These are phyloP conservation scores for Ustilago lituana DNA, from an alignment of 1,284 basidiomycete species.

Conservation along the genomic window DNA sequence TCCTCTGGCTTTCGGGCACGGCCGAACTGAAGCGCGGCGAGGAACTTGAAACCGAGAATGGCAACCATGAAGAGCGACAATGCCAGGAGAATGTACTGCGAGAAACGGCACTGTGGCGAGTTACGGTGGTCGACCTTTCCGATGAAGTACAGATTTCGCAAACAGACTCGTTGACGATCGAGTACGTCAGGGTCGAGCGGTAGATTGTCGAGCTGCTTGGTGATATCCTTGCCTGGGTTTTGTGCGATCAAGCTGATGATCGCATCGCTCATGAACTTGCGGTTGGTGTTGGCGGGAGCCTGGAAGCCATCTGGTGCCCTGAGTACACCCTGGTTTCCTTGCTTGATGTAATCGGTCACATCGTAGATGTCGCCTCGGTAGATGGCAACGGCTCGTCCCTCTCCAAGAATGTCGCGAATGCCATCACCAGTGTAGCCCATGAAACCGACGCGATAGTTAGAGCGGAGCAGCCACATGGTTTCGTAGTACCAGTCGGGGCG, in stretches of 20 bases:
- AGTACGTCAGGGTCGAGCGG: conserved; percentile 76
- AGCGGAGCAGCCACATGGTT: conserved; percentile 77
- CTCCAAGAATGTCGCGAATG: conserved; percentile 76
- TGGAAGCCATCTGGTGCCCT: conserved; percentile 74
- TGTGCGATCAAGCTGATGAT: conserved; percentile 85
- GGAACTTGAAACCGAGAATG: conserved; percentile 97
- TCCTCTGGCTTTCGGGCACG: conserved; percentile 86
- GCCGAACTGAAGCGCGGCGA: conserved; percentile 90
- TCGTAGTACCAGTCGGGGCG: conserved; percentile 98
- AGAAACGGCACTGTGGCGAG: conserved; percentile 88
- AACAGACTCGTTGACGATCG: conserved; percentile 81
- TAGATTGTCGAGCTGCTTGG: conserved; percentile 78
- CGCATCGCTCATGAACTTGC: conserved; percentile 78
- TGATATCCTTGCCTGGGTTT: conserved; percentile 84
- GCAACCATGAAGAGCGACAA: conserved; percentile 91
- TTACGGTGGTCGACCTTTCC: conserved; percentile 92
- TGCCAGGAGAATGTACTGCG: conserved; percentile 88
- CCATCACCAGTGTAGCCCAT: conserved; percentile 85
- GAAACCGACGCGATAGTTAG: conserved; percentile 86
- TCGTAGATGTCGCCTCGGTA: conserved; percentile 89
- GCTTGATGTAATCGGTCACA: conserved; percentile 76
- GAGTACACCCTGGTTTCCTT: conserved; percentile 68
- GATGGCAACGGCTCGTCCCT: conserved; percentile 77
- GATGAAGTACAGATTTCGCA: conserved; percentile 90
- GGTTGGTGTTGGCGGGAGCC: conserved; percentile 73